phyloP scores from a whole-genome alignment of 352 stramenopile genomes.

The Pythium rishiriense region DNA sequence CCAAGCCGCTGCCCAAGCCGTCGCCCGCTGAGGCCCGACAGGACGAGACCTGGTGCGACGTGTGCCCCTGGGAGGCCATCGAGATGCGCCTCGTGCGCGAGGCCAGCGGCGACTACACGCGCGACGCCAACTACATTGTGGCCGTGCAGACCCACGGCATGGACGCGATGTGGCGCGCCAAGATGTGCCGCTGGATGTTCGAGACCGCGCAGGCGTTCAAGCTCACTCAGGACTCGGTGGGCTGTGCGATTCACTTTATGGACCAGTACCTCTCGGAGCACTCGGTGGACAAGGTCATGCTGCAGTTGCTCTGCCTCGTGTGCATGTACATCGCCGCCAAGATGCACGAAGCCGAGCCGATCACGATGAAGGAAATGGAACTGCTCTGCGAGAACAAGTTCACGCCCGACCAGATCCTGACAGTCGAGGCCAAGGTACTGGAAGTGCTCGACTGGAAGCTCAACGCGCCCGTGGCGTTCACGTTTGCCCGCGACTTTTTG shows the following conservation, averaged over 20 bases:
- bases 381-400: conserved; percentile 80
- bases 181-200: conserved; percentile 84
- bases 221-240: conserved; percentile 62
- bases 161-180: conserved; percentile 59
- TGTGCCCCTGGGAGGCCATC: conserved; percentile 22
- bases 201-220: conserved; percentile 72
- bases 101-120: conserved; percentile 24
- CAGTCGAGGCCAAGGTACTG: conserved; percentile 58
- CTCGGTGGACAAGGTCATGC: conserved; percentile 70
- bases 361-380: conserved; percentile 72
- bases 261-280: conserved; percentile 66
- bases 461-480: conserved; percentile 63
- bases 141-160: conserved; percentile 60
- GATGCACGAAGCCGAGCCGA: conserved; percentile 70
- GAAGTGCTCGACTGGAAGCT: conserved; percentile 63
- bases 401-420: conserved; percentile 54
- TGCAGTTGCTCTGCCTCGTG: conserved; percentile 76
- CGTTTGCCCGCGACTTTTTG: conserved; percentile 65
- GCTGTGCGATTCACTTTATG: conserved; percentile 63
- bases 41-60: conserved; percentile 12
- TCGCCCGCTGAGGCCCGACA: neutral
- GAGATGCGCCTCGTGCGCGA: conserved; percentile 26
- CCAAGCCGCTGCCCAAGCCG: conserved; percentile 4
- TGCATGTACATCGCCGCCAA: conserved; percentile 75
- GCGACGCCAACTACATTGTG: conserved; percentile 46